Conservation (phyloP, 1,284 basidiomycete genomes). For the Sphaerobolus stellatus region DNA sequence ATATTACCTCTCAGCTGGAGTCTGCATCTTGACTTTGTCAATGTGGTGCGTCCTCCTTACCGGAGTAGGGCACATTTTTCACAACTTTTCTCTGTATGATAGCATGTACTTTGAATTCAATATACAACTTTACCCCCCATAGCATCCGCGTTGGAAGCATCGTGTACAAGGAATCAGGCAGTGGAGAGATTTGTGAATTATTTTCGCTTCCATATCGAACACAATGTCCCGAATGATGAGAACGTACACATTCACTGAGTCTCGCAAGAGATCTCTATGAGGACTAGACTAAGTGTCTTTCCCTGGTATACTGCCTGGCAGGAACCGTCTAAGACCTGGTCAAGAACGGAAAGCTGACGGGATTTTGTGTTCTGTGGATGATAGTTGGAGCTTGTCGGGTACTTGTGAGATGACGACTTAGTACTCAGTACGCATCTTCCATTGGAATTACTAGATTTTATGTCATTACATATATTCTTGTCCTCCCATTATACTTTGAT, state of each 20-base stretch:
- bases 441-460: no score
- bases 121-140: neutral
- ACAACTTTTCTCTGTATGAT: neutral
- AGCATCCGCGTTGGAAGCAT: neutral
- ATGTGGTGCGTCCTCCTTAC: conserved; percentile 16
- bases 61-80: conserved; percentile 12
- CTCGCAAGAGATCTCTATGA: neutral
- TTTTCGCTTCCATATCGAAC: neutral
- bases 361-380: no score
- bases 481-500: no score
- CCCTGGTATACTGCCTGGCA: conserved; percentile 12
- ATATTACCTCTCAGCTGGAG: conserved; percentile 14
- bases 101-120: neutral
- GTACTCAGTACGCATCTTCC: no score
- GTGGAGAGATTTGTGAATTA: no score
- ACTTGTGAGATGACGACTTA: no score
- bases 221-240: no score
- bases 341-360: conserved; percentile 16
- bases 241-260: neutral
- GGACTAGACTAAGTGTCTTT: neutral
- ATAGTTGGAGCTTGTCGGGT: no score
- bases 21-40: conserved; percentile 8
- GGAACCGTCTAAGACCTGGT: conserved; percentile 6
- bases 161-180: no score
- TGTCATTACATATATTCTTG: no score